A percentile compares a stretch with the other conserved stretches of the same genome.
phyloP scores from a whole-genome alignment of 208 protist species.

The Trypanosoma theileri region DNA sequence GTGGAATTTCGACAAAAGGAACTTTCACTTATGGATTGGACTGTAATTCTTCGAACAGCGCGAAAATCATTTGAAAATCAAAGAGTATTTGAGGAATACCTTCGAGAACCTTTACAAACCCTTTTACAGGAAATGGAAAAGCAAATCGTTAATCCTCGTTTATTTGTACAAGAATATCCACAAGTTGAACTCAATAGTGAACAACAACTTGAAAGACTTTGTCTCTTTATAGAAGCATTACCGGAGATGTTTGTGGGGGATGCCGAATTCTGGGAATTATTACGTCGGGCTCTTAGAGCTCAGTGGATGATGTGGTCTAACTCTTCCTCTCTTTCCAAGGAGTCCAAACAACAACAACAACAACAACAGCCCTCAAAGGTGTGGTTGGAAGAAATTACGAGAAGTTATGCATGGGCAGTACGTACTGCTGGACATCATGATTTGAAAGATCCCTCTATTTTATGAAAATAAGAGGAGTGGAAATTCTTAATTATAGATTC shows the following conservation, averaged over 20 bases:
- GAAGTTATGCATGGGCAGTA: slow-evolving; percentile 64
- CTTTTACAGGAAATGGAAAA: slow-evolving; percentile 19
- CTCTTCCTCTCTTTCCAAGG: too few species aligned
- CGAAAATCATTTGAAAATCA: slow-evolving; percentile 28
- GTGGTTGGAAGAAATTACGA: slow-evolving; percentile 32
- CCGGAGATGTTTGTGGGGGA: slow-evolving; percentile 45
- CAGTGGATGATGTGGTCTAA: slow-evolving; percentile 28
- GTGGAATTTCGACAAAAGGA: slow-evolving; percentile 26
- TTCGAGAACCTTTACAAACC: slow-evolving; percentile 24
- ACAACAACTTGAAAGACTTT: slow-evolving; percentile 23
- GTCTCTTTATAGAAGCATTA: slow-evolving; percentile 40
- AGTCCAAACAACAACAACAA: slow-evolving; percentile 1
- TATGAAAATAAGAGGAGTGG: slow-evolving; percentile 6
- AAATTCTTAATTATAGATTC: neutral
- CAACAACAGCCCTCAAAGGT: slow-evolving; percentile 5
- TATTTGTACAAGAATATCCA: neutral
- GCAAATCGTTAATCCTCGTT: neutral
- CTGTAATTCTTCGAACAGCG: slow-evolving; percentile 43
- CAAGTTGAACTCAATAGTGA: neutral
- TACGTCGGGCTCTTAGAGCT: slow-evolving; percentile 32
- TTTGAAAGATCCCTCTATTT: slow-evolving; percentile 26
- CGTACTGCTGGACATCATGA: slow-evolving; percentile 42
- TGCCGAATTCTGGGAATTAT: slow-evolving; percentile 35
- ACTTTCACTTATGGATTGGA: slow-evolving; percentile 41
- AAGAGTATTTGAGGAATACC: slow-evolving; percentile 19